A percentile compares a stretch with the other conserved stretches of the same genome.
These are phyloP conservation scores for Lachnellula cervina DNA, from an alignment of 2,329 filamentous ascomycete species.

Conservation along the genomic window DNA sequence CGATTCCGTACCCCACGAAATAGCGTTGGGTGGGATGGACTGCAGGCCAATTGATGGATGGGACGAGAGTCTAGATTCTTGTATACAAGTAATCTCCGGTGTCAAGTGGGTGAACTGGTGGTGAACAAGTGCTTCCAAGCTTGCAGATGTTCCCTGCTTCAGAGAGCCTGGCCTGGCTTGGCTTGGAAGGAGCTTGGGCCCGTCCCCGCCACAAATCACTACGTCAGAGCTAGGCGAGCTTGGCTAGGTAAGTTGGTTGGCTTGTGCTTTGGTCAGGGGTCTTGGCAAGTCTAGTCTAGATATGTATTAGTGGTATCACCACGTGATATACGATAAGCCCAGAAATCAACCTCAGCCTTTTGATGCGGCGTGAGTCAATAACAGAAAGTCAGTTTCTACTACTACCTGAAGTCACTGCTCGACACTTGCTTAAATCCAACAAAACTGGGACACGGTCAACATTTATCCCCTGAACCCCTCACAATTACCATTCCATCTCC, in stretches of 20 bases:
- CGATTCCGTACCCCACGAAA: conserved; percentile 2
- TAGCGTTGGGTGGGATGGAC: not conserved
- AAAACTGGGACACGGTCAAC: not conserved
- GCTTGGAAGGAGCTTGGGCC: not conserved
- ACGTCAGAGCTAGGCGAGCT: conserved; percentile 5
- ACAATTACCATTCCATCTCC: not conserved
- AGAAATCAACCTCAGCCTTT: not conserved
- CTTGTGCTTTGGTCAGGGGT: too few species aligned
- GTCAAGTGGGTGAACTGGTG: too few species aligned
- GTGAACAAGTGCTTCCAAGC: too few species aligned
- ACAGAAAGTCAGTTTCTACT: not conserved
- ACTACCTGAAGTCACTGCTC: not conserved
- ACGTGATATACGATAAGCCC: not conserved
- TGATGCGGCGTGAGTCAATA: not conserved
- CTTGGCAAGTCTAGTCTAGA: conserved; percentile 3
- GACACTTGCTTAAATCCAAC: not conserved
- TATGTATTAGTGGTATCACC: conserved; percentile 1
- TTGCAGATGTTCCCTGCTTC: not conserved
- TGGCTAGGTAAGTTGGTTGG: too few species aligned
- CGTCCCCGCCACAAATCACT: not conserved
- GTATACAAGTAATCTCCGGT: not conserved
- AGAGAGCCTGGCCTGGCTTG: too few species aligned
- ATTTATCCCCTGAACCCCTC: too few species aligned
- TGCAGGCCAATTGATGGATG: not conserved
- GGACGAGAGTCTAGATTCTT: conserved; percentile 1